Evolutionary conservation across 1,139 yeast species (phyloP).

Genomic region (Blastobotrys malaysiensis): DNA sequence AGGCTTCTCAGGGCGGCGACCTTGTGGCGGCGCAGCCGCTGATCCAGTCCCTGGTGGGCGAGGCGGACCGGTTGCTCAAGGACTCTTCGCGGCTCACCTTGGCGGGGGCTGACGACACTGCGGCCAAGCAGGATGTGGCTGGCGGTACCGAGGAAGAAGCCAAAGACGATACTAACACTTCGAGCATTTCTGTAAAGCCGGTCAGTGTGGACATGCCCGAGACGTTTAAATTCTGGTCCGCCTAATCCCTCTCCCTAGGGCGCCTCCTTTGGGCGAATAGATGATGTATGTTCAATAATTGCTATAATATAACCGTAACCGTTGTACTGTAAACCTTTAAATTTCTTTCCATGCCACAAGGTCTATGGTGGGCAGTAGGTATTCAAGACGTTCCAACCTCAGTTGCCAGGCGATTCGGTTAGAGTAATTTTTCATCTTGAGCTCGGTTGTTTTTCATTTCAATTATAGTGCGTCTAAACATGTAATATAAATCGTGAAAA

Average conservation of each 20-base stretch:
- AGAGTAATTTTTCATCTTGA: too few relatives aligned
- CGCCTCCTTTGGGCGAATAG: background rate
- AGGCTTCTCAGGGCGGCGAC: constrained; percentile 27
- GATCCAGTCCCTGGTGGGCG: constrained; percentile 19
- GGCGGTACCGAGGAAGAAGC: constrained; percentile 17
- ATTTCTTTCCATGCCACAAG: too few relatives aligned
- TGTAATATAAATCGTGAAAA: too few relatives aligned
- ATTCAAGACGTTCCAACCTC: too few relatives aligned
- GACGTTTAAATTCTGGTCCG: constrained; percentile 80
- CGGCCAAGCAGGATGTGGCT: constrained; percentile 13
- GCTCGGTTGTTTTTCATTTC: too few relatives aligned
- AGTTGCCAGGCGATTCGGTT: too few relatives aligned
- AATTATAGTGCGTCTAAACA: too few relatives aligned
- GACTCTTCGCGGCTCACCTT: constrained; percentile 20
- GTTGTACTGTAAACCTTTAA: background rate
- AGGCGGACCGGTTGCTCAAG: constrained; percentile 22
- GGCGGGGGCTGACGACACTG: constrained; percentile 11
- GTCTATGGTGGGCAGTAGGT: too few relatives aligned
- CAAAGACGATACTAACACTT: background rate
- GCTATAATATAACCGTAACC: background rate
- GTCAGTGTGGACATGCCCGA: constrained; percentile 75
- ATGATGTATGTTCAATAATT: background rate
- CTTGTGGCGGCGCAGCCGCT: constrained; percentile 7
- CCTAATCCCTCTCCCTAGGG: constrained; percentile 25
- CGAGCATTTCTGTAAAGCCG: constrained; percentile 47